phyloP scores from a whole-genome alignment of 768 basidiomycete species.

The Podaxis sp. region DNA sequence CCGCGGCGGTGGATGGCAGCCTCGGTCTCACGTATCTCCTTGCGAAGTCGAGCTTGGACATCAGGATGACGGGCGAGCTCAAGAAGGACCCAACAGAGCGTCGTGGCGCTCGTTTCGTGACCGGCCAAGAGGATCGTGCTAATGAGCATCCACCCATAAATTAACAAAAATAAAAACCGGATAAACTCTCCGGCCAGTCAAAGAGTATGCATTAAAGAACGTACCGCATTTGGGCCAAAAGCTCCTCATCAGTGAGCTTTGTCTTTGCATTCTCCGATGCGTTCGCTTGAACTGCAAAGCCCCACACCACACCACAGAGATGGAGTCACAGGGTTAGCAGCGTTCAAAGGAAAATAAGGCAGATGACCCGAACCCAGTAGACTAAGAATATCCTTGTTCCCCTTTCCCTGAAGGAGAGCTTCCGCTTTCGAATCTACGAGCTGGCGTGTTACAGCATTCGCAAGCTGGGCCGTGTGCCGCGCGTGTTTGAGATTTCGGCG shows the following conservation, averaged over 20 bases:
- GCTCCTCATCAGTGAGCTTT: slow-evolving; percentile 48
- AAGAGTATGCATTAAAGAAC: slow-evolving; percentile 22
- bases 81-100: slow-evolving; percentile 59
- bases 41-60: slow-evolving; percentile 59
- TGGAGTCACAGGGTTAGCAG: background rate
- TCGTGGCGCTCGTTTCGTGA: slow-evolving; percentile 62
- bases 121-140: slow-evolving; percentile 56
- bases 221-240: slow-evolving; percentile 53
- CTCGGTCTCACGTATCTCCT: slow-evolving; percentile 51
- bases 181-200: slow-evolving; percentile 12
- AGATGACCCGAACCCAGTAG: slow-evolving; percentile 44
- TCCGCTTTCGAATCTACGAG: slow-evolving; percentile 49
- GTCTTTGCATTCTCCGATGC: slow-evolving; percentile 42
- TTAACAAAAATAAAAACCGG: slow-evolving; percentile 35
- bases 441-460: slow-evolving; percentile 44
- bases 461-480: slow-evolving; percentile 42
- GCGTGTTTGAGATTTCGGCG: slow-evolving; percentile 46
- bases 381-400: slow-evolving; percentile 54
- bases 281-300: slow-evolving; percentile 50
- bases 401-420: slow-evolving; percentile 47
- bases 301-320: background rate
- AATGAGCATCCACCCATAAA: slow-evolving; percentile 27
- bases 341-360: background rate
- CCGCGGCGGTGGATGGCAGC: slow-evolving; percentile 35
- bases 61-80: slow-evolving; percentile 59